Conservation (phyloP, 2,329 filamentous ascomycete genomes). For the Lithohypha guttulata region DNA sequence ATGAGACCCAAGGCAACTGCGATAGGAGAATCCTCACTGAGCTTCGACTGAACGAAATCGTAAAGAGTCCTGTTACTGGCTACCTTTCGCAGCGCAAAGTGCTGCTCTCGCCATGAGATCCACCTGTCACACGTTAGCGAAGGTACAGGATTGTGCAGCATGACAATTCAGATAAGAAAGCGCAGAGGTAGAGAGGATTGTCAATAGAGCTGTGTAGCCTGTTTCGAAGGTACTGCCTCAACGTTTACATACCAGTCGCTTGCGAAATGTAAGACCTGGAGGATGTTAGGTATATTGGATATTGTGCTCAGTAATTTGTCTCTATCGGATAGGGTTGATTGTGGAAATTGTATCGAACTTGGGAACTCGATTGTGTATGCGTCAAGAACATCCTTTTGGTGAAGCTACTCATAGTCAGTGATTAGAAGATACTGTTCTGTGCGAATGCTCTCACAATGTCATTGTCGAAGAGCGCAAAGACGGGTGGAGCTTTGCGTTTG, state of each 20-base stretch:
- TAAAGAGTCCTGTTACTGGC: slow-evolving; percentile 9
- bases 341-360: slow-evolving; percentile 7
- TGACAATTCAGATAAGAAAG: not conserved
- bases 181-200: not conserved
- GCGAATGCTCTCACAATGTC: too few relatives aligned
- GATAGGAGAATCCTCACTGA: slow-evolving; percentile 12
- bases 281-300: slow-evolving; percentile 14
- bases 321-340: slow-evolving; percentile 10
- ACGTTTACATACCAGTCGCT: slow-evolving; percentile 12
- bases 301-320: slow-evolving; percentile 19
- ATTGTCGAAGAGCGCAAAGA: slow-evolving; percentile 19
- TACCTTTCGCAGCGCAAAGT: slow-evolving; percentile 12
- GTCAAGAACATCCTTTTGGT: slow-evolving; percentile 5
- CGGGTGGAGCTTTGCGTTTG: slow-evolving; percentile 13
- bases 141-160: not conserved
- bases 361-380: slow-evolving; percentile 1
- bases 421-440: too few relatives aligned
- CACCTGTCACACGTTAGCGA: slow-evolving; percentile 6
- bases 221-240: too few relatives aligned
- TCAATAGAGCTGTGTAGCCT: too few relatives aligned
- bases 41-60: slow-evolving; percentile 16
- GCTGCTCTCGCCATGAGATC: slow-evolving; percentile 20
- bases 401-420: too few relatives aligned
- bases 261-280: slow-evolving; percentile 17
- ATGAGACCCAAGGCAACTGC: slow-evolving; percentile 16